Conservation (phyloP, 306 rosid species). For the Cyamopsis tetragonoloba region DNA sequence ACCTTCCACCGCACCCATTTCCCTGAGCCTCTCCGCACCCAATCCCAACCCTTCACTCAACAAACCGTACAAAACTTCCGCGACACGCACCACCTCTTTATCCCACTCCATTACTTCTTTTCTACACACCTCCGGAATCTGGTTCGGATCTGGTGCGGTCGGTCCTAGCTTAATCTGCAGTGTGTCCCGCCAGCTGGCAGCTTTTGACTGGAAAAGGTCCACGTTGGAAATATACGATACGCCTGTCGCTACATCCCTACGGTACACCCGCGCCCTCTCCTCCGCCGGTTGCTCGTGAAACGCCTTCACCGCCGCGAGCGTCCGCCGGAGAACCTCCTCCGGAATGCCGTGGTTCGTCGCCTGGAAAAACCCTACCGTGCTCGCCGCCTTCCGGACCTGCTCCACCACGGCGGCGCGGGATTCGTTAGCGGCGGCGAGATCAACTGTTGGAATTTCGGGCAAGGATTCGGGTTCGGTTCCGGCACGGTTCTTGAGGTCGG, state of each 20-base stretch:
- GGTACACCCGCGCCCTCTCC: conserved; percentile 41
- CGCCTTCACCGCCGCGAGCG: conserved; percentile 28
- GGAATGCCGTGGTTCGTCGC: conserved; percentile 52
- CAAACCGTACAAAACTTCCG: conserved; percentile 31
- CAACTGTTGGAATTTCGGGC: conserved; percentile 41
- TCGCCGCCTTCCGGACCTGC: conserved; percentile 41
- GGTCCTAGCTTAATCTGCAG: conserved; percentile 49
- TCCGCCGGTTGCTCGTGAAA: conserved; percentile 59
- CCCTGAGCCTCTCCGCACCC: conserved; percentile 16
- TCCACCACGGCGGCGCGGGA: conserved; percentile 25
- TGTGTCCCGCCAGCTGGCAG: conserved; percentile 88
- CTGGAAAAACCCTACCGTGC: conserved; percentile 58
- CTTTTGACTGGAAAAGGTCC: conserved; percentile 34
- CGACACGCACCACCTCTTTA: conserved; percentile 43
- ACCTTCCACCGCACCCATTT: conserved; percentile 28
- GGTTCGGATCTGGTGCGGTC: neutral
- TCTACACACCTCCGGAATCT: conserved; percentile 57
- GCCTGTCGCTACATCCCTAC: conserved; percentile 26
- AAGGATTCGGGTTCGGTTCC: conserved; percentile 5
- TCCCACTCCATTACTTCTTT: conserved; percentile 47
- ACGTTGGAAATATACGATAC: conserved; percentile 45
- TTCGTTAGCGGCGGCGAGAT: conserved; percentile 33
- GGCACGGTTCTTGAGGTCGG: conserved; percentile 30
- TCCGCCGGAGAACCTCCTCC: conserved; percentile 18
- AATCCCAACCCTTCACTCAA: conserved; percentile 52